These are phyloP conservation scores for Ophiosphaerella korrae DNA, from an alignment of 2,329 filamentous ascomycete genomes.

Conservation along the genomic window DNA sequence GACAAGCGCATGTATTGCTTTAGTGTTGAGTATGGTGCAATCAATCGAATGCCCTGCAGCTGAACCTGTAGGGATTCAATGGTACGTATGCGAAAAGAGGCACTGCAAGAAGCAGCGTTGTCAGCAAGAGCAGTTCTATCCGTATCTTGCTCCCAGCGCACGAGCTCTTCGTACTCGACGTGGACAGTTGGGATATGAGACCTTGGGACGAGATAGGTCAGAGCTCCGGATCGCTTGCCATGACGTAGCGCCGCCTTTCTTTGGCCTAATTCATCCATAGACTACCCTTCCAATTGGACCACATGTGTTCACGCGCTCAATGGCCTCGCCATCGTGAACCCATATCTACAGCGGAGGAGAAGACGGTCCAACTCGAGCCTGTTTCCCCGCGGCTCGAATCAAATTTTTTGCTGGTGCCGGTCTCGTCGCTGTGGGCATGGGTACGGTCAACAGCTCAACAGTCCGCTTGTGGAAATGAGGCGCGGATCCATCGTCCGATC, in stretches of 20 bases:
- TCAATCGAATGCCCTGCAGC: conserved; percentile 23
- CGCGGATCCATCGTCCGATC: conserved; percentile 23
- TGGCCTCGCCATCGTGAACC: conserved; percentile 4
- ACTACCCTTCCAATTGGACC: not conserved
- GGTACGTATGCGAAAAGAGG: conserved; percentile 1
- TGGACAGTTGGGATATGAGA: not conserved
- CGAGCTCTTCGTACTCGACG: conserved; percentile 15
- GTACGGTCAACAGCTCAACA: conserved; percentile 35
- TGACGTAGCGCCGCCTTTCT: conserved; percentile 23
- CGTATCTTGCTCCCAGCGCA: conserved; percentile 12
- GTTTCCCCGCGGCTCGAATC: conserved; percentile 5
- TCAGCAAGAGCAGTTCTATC: not conserved
- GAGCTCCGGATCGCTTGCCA: conserved; percentile 19
- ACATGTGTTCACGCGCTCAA: conserved; percentile 6
- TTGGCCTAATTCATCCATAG: not conserved
- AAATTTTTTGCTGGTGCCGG: not conserved
- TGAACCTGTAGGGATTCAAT: conserved; percentile 11
- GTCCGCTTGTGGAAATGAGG: conserved; percentile 26
- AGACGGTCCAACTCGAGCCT: no score
- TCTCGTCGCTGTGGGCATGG: conserved; percentile 20
- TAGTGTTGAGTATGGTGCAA: conserved; percentile 21
- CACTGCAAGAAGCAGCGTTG: not conserved
- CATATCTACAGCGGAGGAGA: conserved; percentile 6
- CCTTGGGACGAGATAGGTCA: conserved; percentile 11
- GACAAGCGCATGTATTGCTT: conserved; percentile 29